Evolutionary conservation across 495 filamentous ascomycete genomes (phyloP), one percentile per base, ranked within the genome.

Genomic region (Tirmania nivea): DNA sequence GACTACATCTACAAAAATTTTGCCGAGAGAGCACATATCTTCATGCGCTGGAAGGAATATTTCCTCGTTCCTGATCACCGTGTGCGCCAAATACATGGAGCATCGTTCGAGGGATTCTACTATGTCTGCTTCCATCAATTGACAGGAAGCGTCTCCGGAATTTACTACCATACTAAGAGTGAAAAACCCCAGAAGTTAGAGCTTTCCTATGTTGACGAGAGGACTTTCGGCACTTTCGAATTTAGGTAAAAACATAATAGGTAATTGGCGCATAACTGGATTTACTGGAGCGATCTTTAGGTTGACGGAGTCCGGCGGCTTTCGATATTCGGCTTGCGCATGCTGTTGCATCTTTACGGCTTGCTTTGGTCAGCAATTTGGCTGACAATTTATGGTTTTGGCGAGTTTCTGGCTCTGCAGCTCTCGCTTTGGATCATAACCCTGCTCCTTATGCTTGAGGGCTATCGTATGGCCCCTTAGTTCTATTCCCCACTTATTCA

Each of bases 31-130:
- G 88, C 95, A 59, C 80, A 95, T 64, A 80, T 99, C 17, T 99
- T 96, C 66, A 99, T 99, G 92, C 78, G 92, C 50, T 99, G 92
- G 92, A 99, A 99, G 65, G 92, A 99, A 67, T 84, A 92, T 59
- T 99, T 99, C 64, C 74, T 99, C 8, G 92, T 99, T 3, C 92
- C 92, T 10, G 86, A 96, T 60, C 92, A 99, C 67, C 76, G 85
- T 2, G 86, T 95, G 19, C 72, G 78, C 55, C 86, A 84, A 16
- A 90, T 99, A 55, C 80, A 78, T 31, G 92, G 92, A 4, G 92
- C 92, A 0, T 94, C 87, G 59, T 99, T 95, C 60, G 92, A 99
- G 59, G 92, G 92, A 0, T 99, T 99, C 63, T 99, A 99, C 64
- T 99, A 96, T 60, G 96, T 99, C 55, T 95, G 88, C 68, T 99